Evolutionary conservation across 495 filamentous ascomycete genomes (phyloP), one percentile per base, ranked within the genome.

Genomic region (Cudoniella acicularis): DNA sequence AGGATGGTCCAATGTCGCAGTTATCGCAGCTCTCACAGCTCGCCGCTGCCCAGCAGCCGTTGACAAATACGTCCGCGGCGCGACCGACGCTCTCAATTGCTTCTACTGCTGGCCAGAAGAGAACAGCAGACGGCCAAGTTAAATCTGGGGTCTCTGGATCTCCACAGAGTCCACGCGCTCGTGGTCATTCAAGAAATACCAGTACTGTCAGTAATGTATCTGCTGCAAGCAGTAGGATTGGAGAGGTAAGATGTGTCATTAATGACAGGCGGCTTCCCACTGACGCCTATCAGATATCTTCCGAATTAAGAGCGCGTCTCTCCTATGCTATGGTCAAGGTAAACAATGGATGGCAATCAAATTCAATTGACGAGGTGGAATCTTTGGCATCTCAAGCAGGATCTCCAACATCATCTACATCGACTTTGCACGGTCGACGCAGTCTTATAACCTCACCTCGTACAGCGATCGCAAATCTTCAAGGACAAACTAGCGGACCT

Each of bases 321-420:
- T 89, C 89, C 4, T 95, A 96, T 70, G 91, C 91, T 36, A 90
- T 93, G 75, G 82, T 92, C 64, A 96, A 96, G 69, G 86, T 97
- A 41, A 87, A 93, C 72, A 85, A 94, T 69, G 90, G 88, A 51
- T 90, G 90, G 80, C 85, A 93, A 73, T 79, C 81, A 11, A 83
- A 82, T 59, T 80, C 78, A 24, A 78, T 88, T 54, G 82, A 84
- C 48, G 84, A 92, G 59, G 76, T 88, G n/a, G 86, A 92, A 65
- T 76, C 82, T 13, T 73, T 87, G 22, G 78, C 87, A 20, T 84
- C 86, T 2, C 83, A 86, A 55, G 79, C 75, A 41, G 75, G 70
- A 26, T 83, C 83, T 4, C 82, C 85, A 1, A 73, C 76, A n/a
- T 83, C 80, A 9, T 80, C 77, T 46, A 73, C 65, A 1, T 81